These are phyloP conservation scores for Pachysandra terminalis DNA, from an alignment of 164 flowering plant genomes.

Conservation along the genomic window DNA sequence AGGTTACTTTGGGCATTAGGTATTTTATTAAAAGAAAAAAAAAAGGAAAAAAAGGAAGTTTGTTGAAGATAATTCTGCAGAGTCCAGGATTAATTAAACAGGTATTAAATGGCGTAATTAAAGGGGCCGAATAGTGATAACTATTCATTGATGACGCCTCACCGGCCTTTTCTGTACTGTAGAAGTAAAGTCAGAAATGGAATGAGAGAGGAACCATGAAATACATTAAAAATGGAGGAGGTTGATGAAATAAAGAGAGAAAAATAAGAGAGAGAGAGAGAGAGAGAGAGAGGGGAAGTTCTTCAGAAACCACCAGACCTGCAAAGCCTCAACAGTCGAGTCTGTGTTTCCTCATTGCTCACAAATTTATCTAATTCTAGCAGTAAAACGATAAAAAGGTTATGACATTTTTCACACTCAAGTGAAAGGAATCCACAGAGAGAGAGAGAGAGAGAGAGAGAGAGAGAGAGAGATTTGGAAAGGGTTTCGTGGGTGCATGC, in stretches of 20 bases:
- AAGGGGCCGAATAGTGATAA: neutral
- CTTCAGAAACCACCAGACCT: conserved; percentile 12
- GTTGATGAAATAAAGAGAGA: neutral
- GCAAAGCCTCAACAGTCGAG: conserved; percentile 11
- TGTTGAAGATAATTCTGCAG: too few relatives aligned
- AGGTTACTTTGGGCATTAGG: too few relatives aligned
- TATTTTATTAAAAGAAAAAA: too few relatives aligned
- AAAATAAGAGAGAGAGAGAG: neutral
- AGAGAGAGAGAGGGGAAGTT: neutral
- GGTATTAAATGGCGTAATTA: neutral
- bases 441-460: conserved; percentile 8
- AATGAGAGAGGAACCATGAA: too few relatives aligned
- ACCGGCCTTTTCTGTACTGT: conserved; percentile 6
- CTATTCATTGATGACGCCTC: conserved; percentile 19
- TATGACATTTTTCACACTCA: conserved; percentile 8
- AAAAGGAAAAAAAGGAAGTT: too few relatives aligned
- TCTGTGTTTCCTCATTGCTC: conserved; percentile 1
- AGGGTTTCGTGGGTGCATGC: conserved; percentile 26
- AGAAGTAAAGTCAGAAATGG: too few relatives aligned
- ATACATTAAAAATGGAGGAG: neutral
- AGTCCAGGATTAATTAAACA: too few relatives aligned
- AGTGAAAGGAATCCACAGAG: conserved; percentile 36
- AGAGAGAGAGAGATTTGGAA: conserved; percentile 6
- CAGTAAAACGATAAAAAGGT: conserved; percentile 8
- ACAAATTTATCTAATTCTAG: neutral